These are phyloP conservation scores for Carex cristatella DNA, from an alignment of 176 grass and related monocot species.

Conservation along the genomic window DNA sequence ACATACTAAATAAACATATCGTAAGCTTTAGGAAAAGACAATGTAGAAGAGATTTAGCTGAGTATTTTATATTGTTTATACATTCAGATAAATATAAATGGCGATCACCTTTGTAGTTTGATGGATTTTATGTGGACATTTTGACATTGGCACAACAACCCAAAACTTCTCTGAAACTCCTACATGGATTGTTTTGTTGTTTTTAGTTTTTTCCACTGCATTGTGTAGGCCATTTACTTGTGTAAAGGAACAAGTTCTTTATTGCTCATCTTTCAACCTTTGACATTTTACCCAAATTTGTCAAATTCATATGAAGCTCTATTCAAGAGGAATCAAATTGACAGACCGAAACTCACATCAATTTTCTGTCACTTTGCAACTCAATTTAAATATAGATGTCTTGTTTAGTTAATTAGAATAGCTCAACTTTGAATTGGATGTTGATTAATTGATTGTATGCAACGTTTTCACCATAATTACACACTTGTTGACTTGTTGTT, in stretches of 20 bases:
- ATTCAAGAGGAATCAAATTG: too few species aligned
- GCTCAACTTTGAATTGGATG: too few species aligned
- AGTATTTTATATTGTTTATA: too few species aligned
- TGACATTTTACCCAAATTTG: background rate
- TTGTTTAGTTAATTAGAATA: too few species aligned
- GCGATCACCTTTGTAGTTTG: background rate
- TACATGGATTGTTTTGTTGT: background rate
- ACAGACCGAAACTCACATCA: too few species aligned
- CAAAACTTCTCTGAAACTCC: background rate
- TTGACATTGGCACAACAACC: background rate
- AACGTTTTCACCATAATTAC: too few species aligned
- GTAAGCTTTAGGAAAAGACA: background rate
- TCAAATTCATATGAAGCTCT: background rate
- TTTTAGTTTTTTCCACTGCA: background rate
- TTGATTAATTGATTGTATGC: too few species aligned
- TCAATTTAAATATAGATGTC: too few species aligned
- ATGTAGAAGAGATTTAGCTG: too few species aligned
- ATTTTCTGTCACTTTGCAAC: too few species aligned
- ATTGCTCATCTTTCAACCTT: background rate
- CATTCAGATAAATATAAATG: too few species aligned
- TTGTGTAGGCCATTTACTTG: background rate
- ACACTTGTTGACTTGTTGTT: too few species aligned
- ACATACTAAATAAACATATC: background rate
- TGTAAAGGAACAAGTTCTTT: background rate
- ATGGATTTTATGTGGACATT: background rate